A percentile compares a stretch with the other conserved stretches of the same genome.
These are phyloP conservation scores for Cyphellophora attinorum DNA, from an alignment of 2,329 filamentous ascomycete species.

Conservation along the genomic window DNA sequence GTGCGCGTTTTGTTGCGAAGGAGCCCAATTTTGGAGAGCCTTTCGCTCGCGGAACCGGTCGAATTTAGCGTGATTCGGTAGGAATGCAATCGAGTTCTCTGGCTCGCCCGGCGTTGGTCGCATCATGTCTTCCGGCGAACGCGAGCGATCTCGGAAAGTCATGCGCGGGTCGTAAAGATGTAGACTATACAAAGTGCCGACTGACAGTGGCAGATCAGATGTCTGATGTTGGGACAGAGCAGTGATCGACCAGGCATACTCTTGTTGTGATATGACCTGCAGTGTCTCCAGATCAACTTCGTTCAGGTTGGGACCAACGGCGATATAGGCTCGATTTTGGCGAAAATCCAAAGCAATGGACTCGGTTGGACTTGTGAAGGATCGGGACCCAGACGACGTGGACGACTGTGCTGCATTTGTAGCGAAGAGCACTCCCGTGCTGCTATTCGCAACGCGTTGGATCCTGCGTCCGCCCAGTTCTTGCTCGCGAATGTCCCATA, in stretches of 20 bases:
- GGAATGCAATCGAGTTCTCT: conserved; percentile 7
- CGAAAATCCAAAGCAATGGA: conserved; percentile 70
- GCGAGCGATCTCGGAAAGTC: conserved; percentile 7
- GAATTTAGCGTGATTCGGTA: conserved; percentile 8
- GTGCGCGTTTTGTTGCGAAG: neutral
- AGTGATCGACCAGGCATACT: conserved; percentile 74
- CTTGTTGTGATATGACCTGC: conserved; percentile 56
- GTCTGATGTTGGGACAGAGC: conserved; percentile 62
- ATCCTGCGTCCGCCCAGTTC: conserved; percentile 44
- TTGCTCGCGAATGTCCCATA: conserved; percentile 62
- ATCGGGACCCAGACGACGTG: conserved; percentile 13
- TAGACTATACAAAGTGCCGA: conserved; percentile 72
- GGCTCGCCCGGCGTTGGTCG: neutral
- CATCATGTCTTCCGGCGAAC: conserved; percentile 1
- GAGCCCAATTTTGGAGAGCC: neutral
- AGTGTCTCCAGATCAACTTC: conserved; percentile 74
- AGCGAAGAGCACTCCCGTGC: conserved; percentile 54
- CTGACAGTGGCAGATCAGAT: conserved; percentile 61
- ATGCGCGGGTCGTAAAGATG: conserved; percentile 71
- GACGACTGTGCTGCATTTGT: conserved; percentile 30
- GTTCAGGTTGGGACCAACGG: conserved; percentile 64
- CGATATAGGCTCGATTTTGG: conserved; percentile 64
- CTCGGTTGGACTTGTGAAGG: conserved; percentile 53
- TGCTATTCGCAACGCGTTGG: conserved; percentile 55
- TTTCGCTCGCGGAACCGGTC: conserved; percentile 30